phyloP scores from a whole-genome alignment of 768 basidiomycete genomes.

The Collybia nuda region DNA sequence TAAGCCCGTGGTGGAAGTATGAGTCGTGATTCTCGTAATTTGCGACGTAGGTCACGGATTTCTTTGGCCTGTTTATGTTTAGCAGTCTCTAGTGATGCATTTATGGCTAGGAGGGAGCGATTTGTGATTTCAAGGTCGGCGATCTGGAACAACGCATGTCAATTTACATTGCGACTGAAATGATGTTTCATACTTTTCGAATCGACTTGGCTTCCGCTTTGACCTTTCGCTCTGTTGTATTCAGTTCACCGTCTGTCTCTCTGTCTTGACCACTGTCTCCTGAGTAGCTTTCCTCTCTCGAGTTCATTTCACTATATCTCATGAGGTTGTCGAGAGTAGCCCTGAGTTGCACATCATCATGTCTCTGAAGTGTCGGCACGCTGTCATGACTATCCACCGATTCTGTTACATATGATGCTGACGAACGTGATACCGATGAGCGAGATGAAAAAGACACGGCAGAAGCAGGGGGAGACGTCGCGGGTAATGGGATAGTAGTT shows the following conservation, averaged over 20 bases:
- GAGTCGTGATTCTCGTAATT: constrained; percentile 78
- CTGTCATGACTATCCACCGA: constrained; percentile 37
- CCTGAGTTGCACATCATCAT: constrained; percentile 22
- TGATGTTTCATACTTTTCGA: constrained; percentile 74
- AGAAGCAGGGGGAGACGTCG: constrained; percentile 71
- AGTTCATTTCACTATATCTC: constrained; percentile 30
- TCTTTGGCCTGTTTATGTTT: constrained; percentile 83
- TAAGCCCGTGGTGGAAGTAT: constrained; percentile 69
- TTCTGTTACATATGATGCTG: constrained; percentile 37
- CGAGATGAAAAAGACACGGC: constrained; percentile 75
- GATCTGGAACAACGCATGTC: constrained; percentile 50
- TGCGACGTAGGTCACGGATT: constrained; percentile 81
- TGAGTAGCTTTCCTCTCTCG: constrained; percentile 23
- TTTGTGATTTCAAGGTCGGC: constrained; percentile 92
- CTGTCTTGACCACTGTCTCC: constrained; percentile 25
- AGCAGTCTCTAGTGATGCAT: constrained; percentile 74
- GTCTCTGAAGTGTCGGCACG: constrained; percentile 15
- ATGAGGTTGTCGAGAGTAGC: constrained; percentile 44
- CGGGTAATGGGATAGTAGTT: constrained; percentile 56
- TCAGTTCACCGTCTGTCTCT: constrained; percentile 32
- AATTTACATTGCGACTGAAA: background rate
- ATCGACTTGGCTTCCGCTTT: constrained; percentile 80
- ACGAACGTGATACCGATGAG: constrained; percentile 63
- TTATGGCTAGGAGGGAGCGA: constrained; percentile 82
- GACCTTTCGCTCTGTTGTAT: constrained; percentile 49